A percentile compares a stretch with the other conserved stretches of the same genome.
Conservation (phyloP, 2,329 filamentous ascomycete species). For the Myriosclerotinia scirpicola region DNA sequence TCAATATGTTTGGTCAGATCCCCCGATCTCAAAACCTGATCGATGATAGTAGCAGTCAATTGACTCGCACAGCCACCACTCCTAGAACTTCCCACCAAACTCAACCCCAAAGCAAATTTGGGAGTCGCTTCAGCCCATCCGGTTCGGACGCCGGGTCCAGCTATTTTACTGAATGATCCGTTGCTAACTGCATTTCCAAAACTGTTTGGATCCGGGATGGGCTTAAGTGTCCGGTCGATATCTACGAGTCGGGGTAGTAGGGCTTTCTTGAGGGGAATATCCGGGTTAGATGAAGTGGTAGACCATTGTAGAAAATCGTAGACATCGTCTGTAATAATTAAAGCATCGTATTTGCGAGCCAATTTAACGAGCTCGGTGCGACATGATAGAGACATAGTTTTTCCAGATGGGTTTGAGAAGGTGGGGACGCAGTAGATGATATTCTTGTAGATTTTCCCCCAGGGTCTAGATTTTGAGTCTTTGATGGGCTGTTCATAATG, state of each 20-base stretch:
- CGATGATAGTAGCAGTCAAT: conserved; percentile 53
- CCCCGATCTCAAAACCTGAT: conserved; percentile 49
- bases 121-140: conserved; percentile 82
- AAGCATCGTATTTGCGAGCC: conserved; percentile 74
- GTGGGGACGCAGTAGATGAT: conserved; percentile 87
- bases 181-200: conserved; percentile 86
- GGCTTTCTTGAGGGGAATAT: conserved; percentile 26
- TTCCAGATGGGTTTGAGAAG: conserved; percentile 84
- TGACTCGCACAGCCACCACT: conserved; percentile 60
- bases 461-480: conserved; percentile 50
- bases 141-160: conserved; percentile 75
- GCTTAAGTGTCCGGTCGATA: conserved; percentile 68
- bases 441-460: conserved; percentile 80
- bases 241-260: conserved; percentile 74
- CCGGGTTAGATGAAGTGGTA: conserved; percentile 33
- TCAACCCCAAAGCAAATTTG: conserved; percentile 55
- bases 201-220: conserved; percentile 51
- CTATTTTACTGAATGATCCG: conserved; percentile 86
- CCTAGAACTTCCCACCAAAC: conserved; percentile 53
- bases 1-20: conserved; percentile 49
- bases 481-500: conserved; percentile 23
- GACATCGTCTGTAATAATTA: conserved; percentile 88
- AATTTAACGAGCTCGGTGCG: conserved; percentile 70
- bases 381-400: conserved; percentile 71
- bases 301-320: conserved; percentile 92